Percentiles rank a stretch among this genome's conserved stretches.
phyloP scores from a whole-genome alignment of 768 basidiomycete genomes.

The Cystobasidium ongulense region DNA sequence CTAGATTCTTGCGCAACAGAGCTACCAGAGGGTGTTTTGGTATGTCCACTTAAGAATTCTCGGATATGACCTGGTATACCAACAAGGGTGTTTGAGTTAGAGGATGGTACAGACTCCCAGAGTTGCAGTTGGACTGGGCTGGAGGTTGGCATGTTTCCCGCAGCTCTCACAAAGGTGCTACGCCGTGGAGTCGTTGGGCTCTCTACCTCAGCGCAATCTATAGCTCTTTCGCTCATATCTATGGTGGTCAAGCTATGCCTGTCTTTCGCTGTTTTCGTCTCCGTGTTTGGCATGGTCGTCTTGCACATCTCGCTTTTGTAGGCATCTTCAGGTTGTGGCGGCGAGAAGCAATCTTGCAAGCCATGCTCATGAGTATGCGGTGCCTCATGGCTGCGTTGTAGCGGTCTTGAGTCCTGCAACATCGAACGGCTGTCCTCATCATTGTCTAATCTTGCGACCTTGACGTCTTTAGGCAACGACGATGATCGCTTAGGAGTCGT shows the following conservation, averaged over 20 bases:
- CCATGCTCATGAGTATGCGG: too few species aligned
- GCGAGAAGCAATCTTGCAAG: too few species aligned
- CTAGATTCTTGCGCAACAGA: not conserved
- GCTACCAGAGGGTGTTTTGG: not conserved
- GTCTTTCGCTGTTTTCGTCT: not conserved
- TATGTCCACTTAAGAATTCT: not conserved
- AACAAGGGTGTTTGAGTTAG: not conserved
- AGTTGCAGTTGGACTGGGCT: not conserved
- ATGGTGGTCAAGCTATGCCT: not conserved
- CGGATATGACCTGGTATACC: not conserved
- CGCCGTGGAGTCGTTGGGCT: not conserved
- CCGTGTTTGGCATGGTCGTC: not conserved
- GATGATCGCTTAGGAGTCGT: too few species aligned
- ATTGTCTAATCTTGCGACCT: too few species aligned
- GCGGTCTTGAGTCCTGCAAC: too few species aligned
- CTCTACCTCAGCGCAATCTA: not conserved
- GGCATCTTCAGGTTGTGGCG: not conserved
- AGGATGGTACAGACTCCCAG: not conserved
- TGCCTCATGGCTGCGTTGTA: too few species aligned
- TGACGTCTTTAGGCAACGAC: too few species aligned
- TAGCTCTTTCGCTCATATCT: not conserved
- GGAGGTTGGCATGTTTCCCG: not conserved
- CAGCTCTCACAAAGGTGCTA: not conserved
- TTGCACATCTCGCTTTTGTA: not conserved
- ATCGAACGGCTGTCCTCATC: too few species aligned